Evolutionary conservation across 2,329 filamentous ascomycete genomes (phyloP), one percentile per base, ranked within the genome.

Genomic region (Aureobasidium sp.): DNA sequence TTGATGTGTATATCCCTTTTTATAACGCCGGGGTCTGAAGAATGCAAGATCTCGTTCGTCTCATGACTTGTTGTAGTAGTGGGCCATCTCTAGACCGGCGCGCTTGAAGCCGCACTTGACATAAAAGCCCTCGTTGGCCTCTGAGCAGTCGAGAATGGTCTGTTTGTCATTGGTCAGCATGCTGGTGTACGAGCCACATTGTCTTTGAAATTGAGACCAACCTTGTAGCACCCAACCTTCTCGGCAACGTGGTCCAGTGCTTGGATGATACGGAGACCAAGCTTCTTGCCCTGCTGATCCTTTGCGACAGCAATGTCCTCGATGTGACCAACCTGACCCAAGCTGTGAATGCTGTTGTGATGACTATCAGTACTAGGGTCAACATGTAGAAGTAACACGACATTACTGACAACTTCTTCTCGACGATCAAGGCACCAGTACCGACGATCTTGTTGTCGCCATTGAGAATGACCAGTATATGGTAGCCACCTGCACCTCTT

Each of bases 71-170:
- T 63, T 57, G 62, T 95, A 94, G 77, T 96, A 96, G 79, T 96
- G 91, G 47, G 93, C 91, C 94, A 99, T 97, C 78, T 99, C 90
- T 62, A 97, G 78, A 17, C 94, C 94, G 31, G 91, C 93, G 65
- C 91, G 82, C 77, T 91, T 88, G 77, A 96, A 97, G 63, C 93
- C 93, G 77, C 94, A 97, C 82, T 97, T 97, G 75, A 96, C 83
- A 75, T 99, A 99, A 80, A 99, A 97, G 25, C 92, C 93, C 76
- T 96, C 91, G 74, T 97, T 99, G 69, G 88, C 85, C 76, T 97
- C 93, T 67, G 89, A 95, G 80, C 94, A 99, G 76, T 97, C 93
- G 67, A 97, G 84, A 68, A 99, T 97, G 67, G 87, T 91, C 87
- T 94, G 65, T 52, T 12, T 9, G 15, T 17, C 14, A 4, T 22